Percentiles rank a stretch among this genome's conserved stretches.
phyloP scores from a whole-genome alignment of 75 land plant genomes.

The Picea sitchensis region DNA sequence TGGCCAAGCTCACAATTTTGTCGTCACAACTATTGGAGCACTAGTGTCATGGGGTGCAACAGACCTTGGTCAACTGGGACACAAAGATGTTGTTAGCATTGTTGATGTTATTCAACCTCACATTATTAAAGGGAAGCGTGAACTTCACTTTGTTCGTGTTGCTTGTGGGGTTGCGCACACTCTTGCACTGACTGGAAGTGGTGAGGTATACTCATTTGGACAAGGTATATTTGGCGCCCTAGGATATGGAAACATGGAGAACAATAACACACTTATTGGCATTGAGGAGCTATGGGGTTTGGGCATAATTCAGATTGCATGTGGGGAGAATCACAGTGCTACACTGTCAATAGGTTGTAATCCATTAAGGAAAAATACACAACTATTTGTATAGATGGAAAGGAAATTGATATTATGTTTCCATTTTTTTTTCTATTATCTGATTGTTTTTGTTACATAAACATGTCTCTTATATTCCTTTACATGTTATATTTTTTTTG shows the following conservation, averaged over 20 bases:
- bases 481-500: too few relatives aligned
- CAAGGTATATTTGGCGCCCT: slow-evolving; percentile 50
- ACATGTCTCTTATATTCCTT: too few relatives aligned
- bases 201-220: slow-evolving; percentile 22
- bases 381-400: too few relatives aligned
- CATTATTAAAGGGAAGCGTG: slow-evolving; percentile 36
- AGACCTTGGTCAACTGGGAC: slow-evolving; percentile 48
- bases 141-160: slow-evolving; percentile 44
- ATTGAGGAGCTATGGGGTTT: slow-evolving; percentile 42
- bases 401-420: too few relatives aligned
- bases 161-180: slow-evolving; percentile 42
- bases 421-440: too few relatives aligned
- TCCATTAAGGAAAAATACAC: too few relatives aligned
- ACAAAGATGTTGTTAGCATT: slow-evolving; percentile 21
- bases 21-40: slow-evolving; percentile 40
- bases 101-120: slow-evolving; percentile 32
- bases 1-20: slow-evolving; percentile 40
- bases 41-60: slow-evolving; percentile 46
- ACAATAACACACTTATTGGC: slow-evolving; percentile 14
- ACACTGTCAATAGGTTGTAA: slow-evolving; percentile 43
- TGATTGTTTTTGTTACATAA: too few relatives aligned
- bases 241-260: slow-evolving; percentile 32
- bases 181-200: slow-evolving; percentile 45
- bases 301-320: slow-evolving; percentile 48
- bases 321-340: slow-evolving; percentile 45